Evolutionary conservation across 495 filamentous ascomycete species (phyloP).

Genomic region (Podospora fimiseda): DNA sequence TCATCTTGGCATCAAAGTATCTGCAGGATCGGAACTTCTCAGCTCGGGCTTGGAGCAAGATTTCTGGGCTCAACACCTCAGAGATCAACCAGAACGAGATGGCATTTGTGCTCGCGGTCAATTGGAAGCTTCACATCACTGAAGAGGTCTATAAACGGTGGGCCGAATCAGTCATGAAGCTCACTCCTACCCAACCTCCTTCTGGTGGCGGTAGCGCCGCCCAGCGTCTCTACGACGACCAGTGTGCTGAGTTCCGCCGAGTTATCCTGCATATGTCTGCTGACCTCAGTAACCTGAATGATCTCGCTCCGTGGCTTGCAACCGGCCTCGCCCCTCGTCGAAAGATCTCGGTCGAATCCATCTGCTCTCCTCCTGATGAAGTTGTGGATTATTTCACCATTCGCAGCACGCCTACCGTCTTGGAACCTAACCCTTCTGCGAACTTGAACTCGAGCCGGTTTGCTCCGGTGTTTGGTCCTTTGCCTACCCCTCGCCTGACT

Average conservation of each 20-base stretch:
- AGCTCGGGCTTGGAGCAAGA: constrained; percentile 95
- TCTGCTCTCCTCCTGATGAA: constrained; percentile 26
- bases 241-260: constrained; percentile 61
- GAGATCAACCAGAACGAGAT: constrained; percentile 98
- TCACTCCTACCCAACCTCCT: constrained; percentile 63
- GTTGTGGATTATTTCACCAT: constrained; percentile 24
- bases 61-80: constrained; percentile 78
- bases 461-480: constrained; percentile 52
- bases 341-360: constrained; percentile 29
- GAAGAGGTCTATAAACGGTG: constrained; percentile 84
- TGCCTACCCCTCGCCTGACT: constrained; percentile 75
- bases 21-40: constrained; percentile 97
- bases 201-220: constrained; percentile 44
- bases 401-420: constrained; percentile 42
- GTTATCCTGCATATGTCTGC: constrained; percentile 75
- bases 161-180: constrained; percentile 83
- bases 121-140: constrained; percentile 91
- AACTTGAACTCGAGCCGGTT: constrained; percentile 44
- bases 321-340: constrained; percentile 15
- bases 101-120: constrained; percentile 80
- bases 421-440: constrained; percentile 57
- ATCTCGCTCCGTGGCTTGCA: constrained; percentile 31
- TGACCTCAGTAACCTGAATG: constrained; percentile 60
- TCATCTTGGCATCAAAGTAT: constrained; percentile 95
- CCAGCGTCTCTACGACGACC: constrained; percentile 33